These are phyloP conservation scores for Solanum habrochaites DNA, from an alignment of 257 asterid species.

Conservation along the genomic window DNA sequence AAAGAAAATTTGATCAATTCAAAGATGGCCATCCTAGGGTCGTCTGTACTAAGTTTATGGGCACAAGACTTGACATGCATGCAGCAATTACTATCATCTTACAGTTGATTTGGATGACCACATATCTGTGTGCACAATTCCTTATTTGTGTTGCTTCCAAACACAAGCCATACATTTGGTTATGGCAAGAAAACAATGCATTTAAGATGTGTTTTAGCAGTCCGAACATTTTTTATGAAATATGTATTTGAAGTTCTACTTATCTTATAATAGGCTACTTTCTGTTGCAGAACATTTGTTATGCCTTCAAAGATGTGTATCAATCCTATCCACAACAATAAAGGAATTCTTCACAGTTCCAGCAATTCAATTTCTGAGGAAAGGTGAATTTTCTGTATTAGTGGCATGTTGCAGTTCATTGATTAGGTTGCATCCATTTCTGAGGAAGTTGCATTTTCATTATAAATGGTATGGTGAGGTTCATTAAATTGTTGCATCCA, in stretches of 20 bases:
- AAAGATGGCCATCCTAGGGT: neutral
- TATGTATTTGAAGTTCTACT: neutral
- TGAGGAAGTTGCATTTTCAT: neutral
- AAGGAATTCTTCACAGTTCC: slow-evolving; percentile 73
- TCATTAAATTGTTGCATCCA: neutral
- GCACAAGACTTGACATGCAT: neutral
- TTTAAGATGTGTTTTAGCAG: neutral
- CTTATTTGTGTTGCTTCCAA: neutral
- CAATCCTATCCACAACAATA: slow-evolving; percentile 80
- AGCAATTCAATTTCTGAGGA: slow-evolving; percentile 42
- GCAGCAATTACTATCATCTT: neutral
- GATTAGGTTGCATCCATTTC: neutral
- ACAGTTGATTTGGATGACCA: neutral
- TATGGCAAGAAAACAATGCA: neutral
- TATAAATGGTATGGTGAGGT: neutral
- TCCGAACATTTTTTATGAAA: neutral
- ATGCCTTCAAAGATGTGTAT: slow-evolving; percentile 96
- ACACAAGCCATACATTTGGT: neutral
- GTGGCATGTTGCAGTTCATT: neutral
- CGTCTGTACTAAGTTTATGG: neutral
- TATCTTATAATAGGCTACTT: neutral
- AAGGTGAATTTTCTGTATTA: neutral
- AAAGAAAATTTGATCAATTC: neutral
- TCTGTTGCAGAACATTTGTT: slow-evolving; percentile 76
- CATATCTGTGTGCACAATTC: neutral